phyloP scores from a whole-genome alignment of 495 filamentous ascomycete genomes.

The Penicillium cataractarum region DNA sequence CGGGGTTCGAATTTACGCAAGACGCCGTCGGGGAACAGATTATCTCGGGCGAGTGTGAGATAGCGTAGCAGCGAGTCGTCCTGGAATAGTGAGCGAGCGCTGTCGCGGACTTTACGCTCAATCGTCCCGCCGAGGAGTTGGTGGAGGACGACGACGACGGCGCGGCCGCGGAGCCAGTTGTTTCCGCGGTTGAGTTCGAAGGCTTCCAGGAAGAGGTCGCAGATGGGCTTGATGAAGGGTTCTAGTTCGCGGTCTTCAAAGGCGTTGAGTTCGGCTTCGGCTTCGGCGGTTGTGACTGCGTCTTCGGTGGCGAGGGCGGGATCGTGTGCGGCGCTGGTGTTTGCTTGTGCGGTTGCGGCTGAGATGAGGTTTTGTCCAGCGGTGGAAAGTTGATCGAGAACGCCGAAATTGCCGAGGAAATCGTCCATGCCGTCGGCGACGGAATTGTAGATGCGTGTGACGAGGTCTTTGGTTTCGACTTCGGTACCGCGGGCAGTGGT shows the following conservation, averaged over 20 bases:
- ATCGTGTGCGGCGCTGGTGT: constrained; percentile 40
- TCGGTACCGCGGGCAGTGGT: constrained; percentile 55
- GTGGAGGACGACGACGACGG: constrained; percentile 82
- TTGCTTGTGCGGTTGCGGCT: constrained; percentile 79
- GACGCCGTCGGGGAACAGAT: constrained; percentile 79
- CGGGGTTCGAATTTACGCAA: constrained; percentile 52
- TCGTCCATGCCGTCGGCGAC: constrained; percentile 99
- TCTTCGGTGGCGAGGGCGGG: constrained; percentile 55
- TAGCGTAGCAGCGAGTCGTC: constrained; percentile 82
- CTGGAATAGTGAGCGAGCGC: constrained; percentile 65
- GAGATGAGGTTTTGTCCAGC: constrained; percentile 93
- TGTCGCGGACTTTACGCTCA: constrained; percentile 89
- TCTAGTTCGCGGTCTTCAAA: constrained; percentile 89
- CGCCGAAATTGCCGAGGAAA: constrained; percentile 90
- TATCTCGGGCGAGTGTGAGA: constrained; percentile 66
- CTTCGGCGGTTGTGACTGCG: constrained; percentile 76
- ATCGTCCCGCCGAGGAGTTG: constrained; percentile 82
- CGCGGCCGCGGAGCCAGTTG: constrained; percentile 91
- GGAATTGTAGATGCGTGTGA: constrained; percentile 92
- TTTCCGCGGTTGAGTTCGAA: constrained; percentile 94
- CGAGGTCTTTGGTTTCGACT: constrained; percentile 81
- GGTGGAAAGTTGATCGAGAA: constrained; percentile 90
- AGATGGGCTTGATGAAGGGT: constrained; percentile 98
- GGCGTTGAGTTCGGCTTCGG: constrained; percentile 90
- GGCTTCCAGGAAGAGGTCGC: constrained; percentile 93